A percentile compares a stretch with the other conserved stretches of the same genome.
Evolutionary conservation across 805 yeast species (phyloP).

Genomic region (Nakazawaea pomicola): DNA sequence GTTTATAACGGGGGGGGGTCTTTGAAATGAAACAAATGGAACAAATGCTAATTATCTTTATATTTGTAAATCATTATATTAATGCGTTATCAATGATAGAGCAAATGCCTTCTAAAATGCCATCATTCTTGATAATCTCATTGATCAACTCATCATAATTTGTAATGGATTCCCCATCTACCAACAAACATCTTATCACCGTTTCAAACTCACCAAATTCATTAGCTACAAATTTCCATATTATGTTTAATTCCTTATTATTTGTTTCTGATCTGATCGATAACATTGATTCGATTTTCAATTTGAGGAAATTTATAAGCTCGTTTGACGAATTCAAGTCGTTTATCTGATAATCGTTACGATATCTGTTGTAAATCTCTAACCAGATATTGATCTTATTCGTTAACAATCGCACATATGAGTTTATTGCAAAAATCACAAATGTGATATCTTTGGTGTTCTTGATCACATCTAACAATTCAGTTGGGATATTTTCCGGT

Average conservation of each 20-base stretch:
- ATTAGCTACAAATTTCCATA: constrained; percentile 10
- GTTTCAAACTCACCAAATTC: constrained; percentile 11
- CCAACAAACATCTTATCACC: constrained; percentile 4
- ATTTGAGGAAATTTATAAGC: constrained; percentile 8
- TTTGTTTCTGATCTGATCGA: neutral
- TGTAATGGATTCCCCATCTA: neutral
- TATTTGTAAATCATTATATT: neutral
- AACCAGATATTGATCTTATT: constrained; percentile 18
- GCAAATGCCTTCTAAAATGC: constrained; percentile 5
- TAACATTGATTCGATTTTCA: constrained; percentile 8
- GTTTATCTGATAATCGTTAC: constrained; percentile 15
- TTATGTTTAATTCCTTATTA: constrained; percentile 1
- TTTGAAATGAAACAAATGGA: no score
- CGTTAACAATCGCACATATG: constrained; percentile 18
- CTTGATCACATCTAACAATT: constrained; percentile 9
- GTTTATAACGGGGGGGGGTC: neutral
- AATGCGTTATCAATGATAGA: constrained; percentile 8
- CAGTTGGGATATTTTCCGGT: constrained; percentile 15
- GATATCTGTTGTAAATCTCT: constrained; percentile 16
- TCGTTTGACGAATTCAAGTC: constrained; percentile 8
- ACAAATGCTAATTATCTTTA: neutral
- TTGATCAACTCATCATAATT: constrained; percentile 10
- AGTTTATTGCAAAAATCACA: constrained; percentile 20
- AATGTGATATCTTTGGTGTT: constrained; percentile 18
- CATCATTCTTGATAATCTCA: constrained; percentile 8